Conservation (phyloP, 768 basidiomycete genomes). For the Tylopilus cervinicoccineus region DNA sequence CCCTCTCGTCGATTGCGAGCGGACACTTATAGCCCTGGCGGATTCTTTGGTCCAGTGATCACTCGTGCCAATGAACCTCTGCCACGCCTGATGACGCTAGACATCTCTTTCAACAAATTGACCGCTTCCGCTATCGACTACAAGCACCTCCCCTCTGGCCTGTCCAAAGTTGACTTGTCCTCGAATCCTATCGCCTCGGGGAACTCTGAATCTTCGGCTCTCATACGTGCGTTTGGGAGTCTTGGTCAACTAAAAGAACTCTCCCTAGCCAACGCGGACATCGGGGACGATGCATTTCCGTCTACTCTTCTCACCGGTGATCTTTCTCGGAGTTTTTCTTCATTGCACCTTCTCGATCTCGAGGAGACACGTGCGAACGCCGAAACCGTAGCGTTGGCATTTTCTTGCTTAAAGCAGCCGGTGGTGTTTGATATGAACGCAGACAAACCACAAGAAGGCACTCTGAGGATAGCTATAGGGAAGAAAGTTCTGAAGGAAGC, state of each 20-base stretch:
- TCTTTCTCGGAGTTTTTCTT: conserved; percentile 40
- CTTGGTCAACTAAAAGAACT: conserved; percentile 57
- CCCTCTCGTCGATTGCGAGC: conserved; percentile 17
- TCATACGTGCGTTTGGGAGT: conserved; percentile 45
- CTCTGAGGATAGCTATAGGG: conserved; percentile 57
- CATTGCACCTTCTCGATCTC: conserved; percentile 56
- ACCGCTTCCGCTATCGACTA: conserved; percentile 51
- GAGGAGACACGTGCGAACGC: conserved; percentile 58
- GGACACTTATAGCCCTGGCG: conserved; percentile 37
- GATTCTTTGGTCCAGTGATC: conserved; percentile 63
- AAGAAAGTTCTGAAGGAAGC: conserved; percentile 68
- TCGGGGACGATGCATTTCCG: conserved; percentile 59
- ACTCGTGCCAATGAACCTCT: conserved; percentile 60
- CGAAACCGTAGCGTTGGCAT: conserved; percentile 41
- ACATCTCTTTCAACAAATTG: conserved; percentile 68
- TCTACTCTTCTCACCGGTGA: conserved; percentile 14
- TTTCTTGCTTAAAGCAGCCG: conserved; percentile 46
- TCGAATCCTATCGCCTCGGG: conserved; percentile 57
- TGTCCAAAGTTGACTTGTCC: conserved; percentile 62
- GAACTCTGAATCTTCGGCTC: conserved; percentile 19
- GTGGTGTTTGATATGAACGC: conserved; percentile 52
- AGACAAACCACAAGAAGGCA: conserved; percentile 51
- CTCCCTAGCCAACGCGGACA: conserved; percentile 49
- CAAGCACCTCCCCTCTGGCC: conserved; percentile 44
- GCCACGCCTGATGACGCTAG: conserved; percentile 59